phyloP scores from a whole-genome alignment of 2,329 filamentous ascomycete species.

The Neofusicoccum sp. region DNA sequence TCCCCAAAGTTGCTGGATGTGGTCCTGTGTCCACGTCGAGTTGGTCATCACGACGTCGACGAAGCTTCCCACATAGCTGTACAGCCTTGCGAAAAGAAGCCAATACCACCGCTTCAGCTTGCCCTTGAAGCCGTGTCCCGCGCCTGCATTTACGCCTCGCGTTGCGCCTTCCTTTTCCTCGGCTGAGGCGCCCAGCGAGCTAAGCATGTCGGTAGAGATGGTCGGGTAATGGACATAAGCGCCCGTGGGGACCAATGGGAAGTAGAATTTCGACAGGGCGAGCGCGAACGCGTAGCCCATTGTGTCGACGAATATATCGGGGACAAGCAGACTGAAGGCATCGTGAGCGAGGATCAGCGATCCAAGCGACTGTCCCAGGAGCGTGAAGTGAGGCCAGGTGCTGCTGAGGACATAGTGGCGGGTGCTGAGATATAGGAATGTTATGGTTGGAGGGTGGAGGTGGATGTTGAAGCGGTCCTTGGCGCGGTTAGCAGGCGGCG shows the following conservation, averaged over 20 bases:
- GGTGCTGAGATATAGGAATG: conserved; percentile 88
- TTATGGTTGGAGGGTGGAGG: conserved; percentile 76
- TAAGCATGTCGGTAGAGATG: conserved; percentile 96
- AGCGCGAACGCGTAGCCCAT: conserved; percentile 97
- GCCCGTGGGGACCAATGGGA: conserved; percentile 75
- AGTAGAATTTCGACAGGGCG: conserved; percentile 77
- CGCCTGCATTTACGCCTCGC: conserved; percentile 74
- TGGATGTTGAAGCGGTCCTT: conserved; percentile 81
- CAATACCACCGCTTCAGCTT: conserved; percentile 77
- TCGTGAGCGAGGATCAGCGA: conserved; percentile 87
- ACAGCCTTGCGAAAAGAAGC: conserved; percentile 77
- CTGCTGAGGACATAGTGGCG: conserved; percentile 81
- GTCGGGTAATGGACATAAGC: conserved; percentile 98
- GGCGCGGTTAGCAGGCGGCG: background rate
- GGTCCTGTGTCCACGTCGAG: conserved; percentile 85
- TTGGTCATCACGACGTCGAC: conserved; percentile 98
- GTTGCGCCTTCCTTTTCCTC: conserved; percentile 10
- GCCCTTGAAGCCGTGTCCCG: conserved; percentile 71
- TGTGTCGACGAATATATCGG: conserved; percentile 93
- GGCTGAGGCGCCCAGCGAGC: conserved; percentile 65
- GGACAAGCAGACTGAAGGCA: conserved; percentile 85
- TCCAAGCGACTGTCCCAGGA: conserved; percentile 89
- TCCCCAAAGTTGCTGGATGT: conserved; percentile 52
- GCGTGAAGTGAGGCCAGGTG: conserved; percentile 88
- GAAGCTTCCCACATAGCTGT: conserved; percentile 76